Base-by-base conservation (phyloP, 2,329 filamentous ascomycete species). In the Coleophoma crateriformis region DNA sequence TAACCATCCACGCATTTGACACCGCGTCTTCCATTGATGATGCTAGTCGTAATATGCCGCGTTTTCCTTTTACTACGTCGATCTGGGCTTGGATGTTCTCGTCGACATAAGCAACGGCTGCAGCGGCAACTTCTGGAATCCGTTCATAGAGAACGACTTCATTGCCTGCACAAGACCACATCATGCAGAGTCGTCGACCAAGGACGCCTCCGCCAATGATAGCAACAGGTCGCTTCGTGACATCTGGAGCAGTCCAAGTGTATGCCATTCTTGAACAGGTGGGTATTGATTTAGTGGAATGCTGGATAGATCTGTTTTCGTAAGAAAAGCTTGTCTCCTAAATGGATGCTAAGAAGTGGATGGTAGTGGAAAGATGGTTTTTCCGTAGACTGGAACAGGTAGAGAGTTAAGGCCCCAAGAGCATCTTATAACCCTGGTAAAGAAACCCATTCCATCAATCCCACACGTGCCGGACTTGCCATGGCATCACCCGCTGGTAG, bases 81-180 rank as follows among this genome's bases (percentile, higher is more conserved):
- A 33, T 15, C 10, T 33, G 41, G 10, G 20, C 6, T 14, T 49
- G 53, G 10, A 70, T 58, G 46, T 71, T 71, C 3, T 62, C 60
- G 5, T 64, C 57, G 47, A 72, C 61, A 57, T 74, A 76, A 32
- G 68, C 56, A 1, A 71, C 35, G 2, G 69, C 71, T 4, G 64
- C 67, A 3, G 57, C 56, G 7, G 65, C 63, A 33, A 70, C 66
- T 35, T 71, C 59, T 3, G 60, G 34, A 37, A 61, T 66, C 1
- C 70, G 72, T 20, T 77, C 75, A 12, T 68, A 64, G 48, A 77
- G 66, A 20, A 63, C 50, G 7, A 76, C 71, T 17, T 68, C 56
- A 53, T 69, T 71, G 2, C 75, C 74, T 5, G 63, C 67, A 1
- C 71, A 63, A 10, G 64, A 66, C 69, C 69, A 76, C 40, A 55